These are phyloP conservation scores for Colletotrichum ledebouriae DNA, from an alignment of 2,329 filamentous ascomycete species.

Conservation along the genomic window DNA sequence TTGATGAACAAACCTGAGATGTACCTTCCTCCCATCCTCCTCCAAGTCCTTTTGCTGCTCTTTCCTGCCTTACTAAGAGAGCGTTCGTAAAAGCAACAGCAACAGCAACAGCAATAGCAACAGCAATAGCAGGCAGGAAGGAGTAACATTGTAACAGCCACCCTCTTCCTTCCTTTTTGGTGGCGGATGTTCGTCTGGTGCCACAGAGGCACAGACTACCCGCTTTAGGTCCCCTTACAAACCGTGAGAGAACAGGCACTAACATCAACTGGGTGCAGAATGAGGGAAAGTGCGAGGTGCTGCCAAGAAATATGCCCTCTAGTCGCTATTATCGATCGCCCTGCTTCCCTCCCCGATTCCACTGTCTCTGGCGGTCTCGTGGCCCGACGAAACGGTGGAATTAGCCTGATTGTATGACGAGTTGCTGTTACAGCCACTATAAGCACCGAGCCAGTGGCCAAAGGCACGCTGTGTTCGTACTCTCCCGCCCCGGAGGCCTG, in stretches of 20 bases:
- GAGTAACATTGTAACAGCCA: no score
- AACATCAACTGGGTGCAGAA: slow-evolving; percentile 2
- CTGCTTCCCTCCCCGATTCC: neutral
- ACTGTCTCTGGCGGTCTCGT: slow-evolving; percentile 24
- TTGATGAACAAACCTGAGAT: no score
- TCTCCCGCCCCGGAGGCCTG: neutral
- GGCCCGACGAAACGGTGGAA: slow-evolving; percentile 16
- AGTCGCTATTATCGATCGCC: slow-evolving; percentile 24
- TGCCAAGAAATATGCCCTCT: slow-evolving; percentile 15
- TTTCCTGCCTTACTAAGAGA: no score
- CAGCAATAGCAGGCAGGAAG: no score
- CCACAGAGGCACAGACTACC: slow-evolving; percentile 11
- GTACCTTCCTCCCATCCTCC: no score
- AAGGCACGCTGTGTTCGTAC: neutral
- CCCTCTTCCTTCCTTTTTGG: neutral
- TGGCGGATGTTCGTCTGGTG: slow-evolving; percentile 16
- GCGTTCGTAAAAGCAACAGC: no score
- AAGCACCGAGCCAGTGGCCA: slow-evolving; percentile 20
- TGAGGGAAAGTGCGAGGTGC: slow-evolving; percentile 12
- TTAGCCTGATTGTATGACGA: slow-evolving; percentile 23
- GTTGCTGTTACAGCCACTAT: slow-evolving; percentile 33
- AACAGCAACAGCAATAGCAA: no score
- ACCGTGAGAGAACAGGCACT: slow-evolving; percentile 6
- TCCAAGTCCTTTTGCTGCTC: no score
- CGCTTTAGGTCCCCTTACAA: no score